These are phyloP conservation scores for Magnolia officinalis DNA, from an alignment of 164 flowering plant species.

Conservation along the genomic window DNA sequence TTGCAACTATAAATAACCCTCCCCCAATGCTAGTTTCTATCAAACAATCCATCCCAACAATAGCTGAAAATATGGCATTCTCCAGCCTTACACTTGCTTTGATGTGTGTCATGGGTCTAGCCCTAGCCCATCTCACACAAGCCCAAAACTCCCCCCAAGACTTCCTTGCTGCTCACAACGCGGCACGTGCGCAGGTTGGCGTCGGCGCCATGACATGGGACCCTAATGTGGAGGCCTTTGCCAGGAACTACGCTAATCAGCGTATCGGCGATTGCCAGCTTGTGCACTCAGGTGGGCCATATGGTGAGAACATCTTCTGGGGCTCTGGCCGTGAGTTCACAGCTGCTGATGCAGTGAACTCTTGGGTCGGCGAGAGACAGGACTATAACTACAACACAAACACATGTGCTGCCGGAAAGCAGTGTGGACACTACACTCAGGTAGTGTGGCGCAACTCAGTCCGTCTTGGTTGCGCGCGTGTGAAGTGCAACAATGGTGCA, in stretches of 20 bases:
- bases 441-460: slow-evolving; percentile 45
- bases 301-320: slow-evolving; percentile 46
- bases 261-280: slow-evolving; percentile 29
- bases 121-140: slow-evolving; percentile 5
- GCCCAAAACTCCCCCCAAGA: slow-evolving; percentile 36
- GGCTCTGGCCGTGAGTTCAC: slow-evolving; percentile 16
- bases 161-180: slow-evolving; percentile 30
- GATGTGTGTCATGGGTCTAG: slow-evolving; percentile 10
- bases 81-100: not conserved
- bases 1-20: not conserved
- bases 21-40: not conserved
- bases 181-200: slow-evolving; percentile 28
- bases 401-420: slow-evolving; percentile 20
- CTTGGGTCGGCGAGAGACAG: slow-evolving; percentile 40
- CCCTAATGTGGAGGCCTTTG: slow-evolving; percentile 27
- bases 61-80: not conserved
- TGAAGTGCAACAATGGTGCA: slow-evolving; percentile 29
- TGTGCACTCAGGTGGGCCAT: slow-evolving; percentile 30
- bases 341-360: slow-evolving; percentile 28
- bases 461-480: slow-evolving; percentile 42
- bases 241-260: slow-evolving; percentile 30
- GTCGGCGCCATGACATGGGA: slow-evolving; percentile 40
- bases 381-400: slow-evolving; percentile 32
- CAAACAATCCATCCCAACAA: not conserved
- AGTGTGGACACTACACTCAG: slow-evolving; percentile 45